Base-by-base conservation (phyloP, 2,329 filamentous ascomycete genomes). In the Talaromyces sp. region DNA sequence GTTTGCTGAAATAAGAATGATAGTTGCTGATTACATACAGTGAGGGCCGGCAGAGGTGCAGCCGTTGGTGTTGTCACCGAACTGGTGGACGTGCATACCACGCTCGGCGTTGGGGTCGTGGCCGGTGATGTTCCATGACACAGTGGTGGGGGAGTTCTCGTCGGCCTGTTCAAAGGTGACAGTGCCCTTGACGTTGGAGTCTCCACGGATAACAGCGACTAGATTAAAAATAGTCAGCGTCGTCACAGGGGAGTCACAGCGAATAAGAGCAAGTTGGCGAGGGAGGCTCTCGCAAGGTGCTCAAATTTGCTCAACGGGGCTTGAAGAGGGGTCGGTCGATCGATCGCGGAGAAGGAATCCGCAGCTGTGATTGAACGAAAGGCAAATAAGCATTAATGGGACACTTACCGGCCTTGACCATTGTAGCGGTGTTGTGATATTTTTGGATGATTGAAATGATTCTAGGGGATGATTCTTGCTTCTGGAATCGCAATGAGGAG, bases 31-130 rank as follows among this genome's bases (percentile, higher is more conserved):
- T 26, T 26, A 81, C 90, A 76, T 83, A 96, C 92, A 99, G 84
- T 99, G 94, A 79, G 94, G 93, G 58, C 94, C 94, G 68, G 94
- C 94, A 68, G 90, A 96, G 68, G 93, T 97, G 90, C 94, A 99
- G 79, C 94, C 94, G 82, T 99, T 99, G 85, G 94, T 97, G 86
- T 97, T 97, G 86, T 97, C 94, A 77, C 94, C 94, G 74, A 96
- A 99, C 79, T 94, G 91, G 84, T 99, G 94, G 75, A 99, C 88
- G 85, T 99, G 94, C 85, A 97, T 92, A 79, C 91, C 94, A 80
- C 94, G 93, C 87, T 96, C 86, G 75, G 94, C 92, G 78, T 96
- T 96, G 80, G 93, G 74, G 76, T 97, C 92, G 81, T 97, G 84
- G 80, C 94, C 93, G 64, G 85, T 84, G 80, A 99, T 92, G 80